These are phyloP conservation scores for Nematocida homosporus DNA, from an alignment of 371 early-diverging fungal genomes.

Conservation along the genomic window DNA sequence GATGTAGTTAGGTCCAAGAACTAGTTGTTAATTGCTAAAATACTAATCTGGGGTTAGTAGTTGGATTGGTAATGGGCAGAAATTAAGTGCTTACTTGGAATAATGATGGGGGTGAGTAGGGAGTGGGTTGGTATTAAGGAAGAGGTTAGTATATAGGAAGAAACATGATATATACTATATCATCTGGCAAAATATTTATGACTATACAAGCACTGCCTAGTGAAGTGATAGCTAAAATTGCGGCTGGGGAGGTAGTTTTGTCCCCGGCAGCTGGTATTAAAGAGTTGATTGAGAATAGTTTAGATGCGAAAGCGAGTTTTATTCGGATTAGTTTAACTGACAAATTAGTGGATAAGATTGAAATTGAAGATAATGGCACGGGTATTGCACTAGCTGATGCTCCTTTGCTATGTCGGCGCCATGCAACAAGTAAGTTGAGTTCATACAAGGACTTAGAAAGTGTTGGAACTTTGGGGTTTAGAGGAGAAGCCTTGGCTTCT, in stretches of 20 bases:
- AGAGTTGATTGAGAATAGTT: constrained; percentile 88
- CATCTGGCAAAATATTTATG: constrained; percentile 17
- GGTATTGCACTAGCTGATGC: constrained; percentile 79
- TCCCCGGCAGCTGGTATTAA: constrained; percentile 81
- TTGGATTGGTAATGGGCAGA: no score
- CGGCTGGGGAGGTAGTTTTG: constrained; percentile 68
- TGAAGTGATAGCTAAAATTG: constrained; percentile 62
- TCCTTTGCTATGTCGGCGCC: constrained; percentile 78
- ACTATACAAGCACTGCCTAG: constrained; percentile 59
- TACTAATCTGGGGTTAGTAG: no score
- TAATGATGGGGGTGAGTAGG: neutral
- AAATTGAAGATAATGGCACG: constrained; percentile 88
- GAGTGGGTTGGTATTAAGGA: neutral
- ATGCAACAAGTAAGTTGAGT: constrained; percentile 85
- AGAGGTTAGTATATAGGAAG: neutral
- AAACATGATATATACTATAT: no score
- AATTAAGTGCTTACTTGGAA: neutral
- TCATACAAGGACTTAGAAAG: constrained; percentile 77
- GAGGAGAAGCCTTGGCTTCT: constrained; percentile 94
- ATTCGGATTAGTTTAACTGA: constrained; percentile 77
- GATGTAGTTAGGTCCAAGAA: no score
- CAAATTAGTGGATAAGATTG: constrained; percentile 80
- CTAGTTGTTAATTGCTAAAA: no score
- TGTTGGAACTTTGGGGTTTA: constrained; percentile 87
- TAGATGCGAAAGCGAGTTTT: constrained; percentile 82